Conservation (phyloP, 805 yeast species). For the Metschnikowia colocasiae region DNA sequence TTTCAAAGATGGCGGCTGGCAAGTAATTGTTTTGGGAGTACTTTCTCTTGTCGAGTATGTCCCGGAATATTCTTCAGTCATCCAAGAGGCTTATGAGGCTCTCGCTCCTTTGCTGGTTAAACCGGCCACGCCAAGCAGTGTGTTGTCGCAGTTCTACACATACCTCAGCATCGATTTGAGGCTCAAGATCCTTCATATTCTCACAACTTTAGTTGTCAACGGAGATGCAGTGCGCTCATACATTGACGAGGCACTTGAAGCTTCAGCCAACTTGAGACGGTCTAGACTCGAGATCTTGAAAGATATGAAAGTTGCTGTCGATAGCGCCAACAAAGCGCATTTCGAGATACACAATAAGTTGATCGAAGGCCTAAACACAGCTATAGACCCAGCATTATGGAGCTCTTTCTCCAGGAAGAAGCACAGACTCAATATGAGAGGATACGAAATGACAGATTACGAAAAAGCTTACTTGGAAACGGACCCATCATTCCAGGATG, state of each 20-base stretch:
- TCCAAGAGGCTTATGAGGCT: slow-evolving; percentile 46
- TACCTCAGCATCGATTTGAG: slow-evolving; percentile 51
- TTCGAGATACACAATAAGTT: slow-evolving; percentile 21
- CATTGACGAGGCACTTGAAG: slow-evolving; percentile 68
- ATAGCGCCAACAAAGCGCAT: slow-evolving; percentile 42
- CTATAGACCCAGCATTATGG: slow-evolving; percentile 11
- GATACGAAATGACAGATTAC: slow-evolving; percentile 40
- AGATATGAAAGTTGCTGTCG: slow-evolving; percentile 53
- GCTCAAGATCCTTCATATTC: slow-evolving; percentile 53
- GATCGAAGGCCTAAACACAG: slow-evolving; percentile 12
- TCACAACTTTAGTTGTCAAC: slow-evolving; percentile 59
- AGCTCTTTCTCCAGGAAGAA: slow-evolving; percentile 18
- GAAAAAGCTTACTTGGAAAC: slow-evolving; percentile 38
- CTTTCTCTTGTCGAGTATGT: slow-evolving; percentile 57
- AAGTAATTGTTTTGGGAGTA: slow-evolving; percentile 69
- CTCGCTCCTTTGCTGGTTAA: slow-evolving; percentile 53
- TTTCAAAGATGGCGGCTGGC: slow-evolving; percentile 86
- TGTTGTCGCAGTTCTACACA: slow-evolving; percentile 52
- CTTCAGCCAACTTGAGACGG: slow-evolving; percentile 57
- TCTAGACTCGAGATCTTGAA: slow-evolving; percentile 62
- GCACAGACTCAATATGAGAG: slow-evolving; percentile 25
- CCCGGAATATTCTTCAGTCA: slow-evolving; percentile 49
- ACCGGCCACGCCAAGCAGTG: slow-evolving; percentile 47
- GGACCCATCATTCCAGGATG: slow-evolving; percentile 41
- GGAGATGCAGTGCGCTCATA: slow-evolving; percentile 57